phyloP scores from a whole-genome alignment of 2,329 filamentous ascomycete genomes.

The Teratosphaeria viscida region DNA sequence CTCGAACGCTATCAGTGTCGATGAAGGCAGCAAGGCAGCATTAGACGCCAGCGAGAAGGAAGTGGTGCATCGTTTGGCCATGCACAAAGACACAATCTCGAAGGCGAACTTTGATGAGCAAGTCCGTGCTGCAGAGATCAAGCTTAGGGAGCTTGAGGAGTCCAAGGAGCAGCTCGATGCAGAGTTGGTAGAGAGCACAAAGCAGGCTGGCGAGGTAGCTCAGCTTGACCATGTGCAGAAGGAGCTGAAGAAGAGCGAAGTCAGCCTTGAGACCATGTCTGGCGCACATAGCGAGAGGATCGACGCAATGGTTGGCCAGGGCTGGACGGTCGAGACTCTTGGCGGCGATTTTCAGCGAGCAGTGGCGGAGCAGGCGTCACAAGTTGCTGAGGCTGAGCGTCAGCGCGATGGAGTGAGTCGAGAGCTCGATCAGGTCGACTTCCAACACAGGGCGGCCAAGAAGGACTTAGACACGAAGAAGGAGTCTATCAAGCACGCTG shows the following conservation, averaged over 20 bases:
- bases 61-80: conserved; percentile 51
- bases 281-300: conserved; percentile 66
- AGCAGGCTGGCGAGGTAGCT: conserved; percentile 70
- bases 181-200: conserved; percentile 77
- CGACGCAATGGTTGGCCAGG: conserved; percentile 48
- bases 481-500: conserved; percentile 43
- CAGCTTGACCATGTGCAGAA: conserved; percentile 75
- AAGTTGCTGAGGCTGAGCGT: conserved; percentile 55
- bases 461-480: conserved; percentile 55
- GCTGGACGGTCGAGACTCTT: conserved; percentile 61
- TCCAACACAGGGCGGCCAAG: conserved; percentile 55
- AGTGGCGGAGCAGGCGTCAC: conserved; percentile 46
- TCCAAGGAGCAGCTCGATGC: conserved; percentile 60
- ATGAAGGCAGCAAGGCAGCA: conserved; percentile 73
- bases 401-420: conserved; percentile 60
- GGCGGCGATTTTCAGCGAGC: conserved; percentile 60
- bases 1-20: conserved; percentile 62
- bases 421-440: conserved; percentile 68
- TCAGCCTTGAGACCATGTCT: conserved; percentile 66
- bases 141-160: conserved; percentile 59
- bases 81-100: conserved; percentile 53
- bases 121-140: conserved; percentile 54
- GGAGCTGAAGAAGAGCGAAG: conserved; percentile 62
- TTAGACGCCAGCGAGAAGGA: conserved; percentile 66
- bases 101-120: conserved; percentile 59